phyloP scores from a whole-genome alignment of 2,329 filamentous ascomycete genomes.

The Ambrosiella beaveri region DNA sequence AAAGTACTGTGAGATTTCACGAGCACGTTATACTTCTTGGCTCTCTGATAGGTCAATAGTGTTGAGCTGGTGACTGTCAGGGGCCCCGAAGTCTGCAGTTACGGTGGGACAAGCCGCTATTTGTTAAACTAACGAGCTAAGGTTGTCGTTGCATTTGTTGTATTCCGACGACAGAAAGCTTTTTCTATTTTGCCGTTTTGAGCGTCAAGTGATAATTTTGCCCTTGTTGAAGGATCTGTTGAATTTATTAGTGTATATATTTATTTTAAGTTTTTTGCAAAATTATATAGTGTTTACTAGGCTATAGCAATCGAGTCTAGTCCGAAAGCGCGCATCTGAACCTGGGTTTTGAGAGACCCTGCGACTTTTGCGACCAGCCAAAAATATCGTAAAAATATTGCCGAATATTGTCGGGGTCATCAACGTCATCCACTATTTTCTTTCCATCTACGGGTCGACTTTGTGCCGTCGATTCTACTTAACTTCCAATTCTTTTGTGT shows the following conservation, averaged over 20 bases:
- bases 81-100: background rate
- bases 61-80: background rate
- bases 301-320: background rate
- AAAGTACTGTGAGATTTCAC: background rate
- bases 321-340: background rate
- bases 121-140: background rate
- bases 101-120: background rate
- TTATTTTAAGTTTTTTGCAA: too few relatives aligned
- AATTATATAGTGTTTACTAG: background rate
- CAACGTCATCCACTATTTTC: background rate
- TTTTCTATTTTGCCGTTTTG: background rate
- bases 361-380: background rate
- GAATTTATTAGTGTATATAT: too few relatives aligned
- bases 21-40: conserved; percentile 5
- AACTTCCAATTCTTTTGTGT: too few relatives aligned
- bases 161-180: background rate
- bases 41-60: conserved; percentile 2
- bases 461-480: background rate
- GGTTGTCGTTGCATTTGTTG: background rate
- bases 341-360: background rate
- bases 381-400: too few relatives aligned
- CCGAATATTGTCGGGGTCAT: background rate
- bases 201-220: too few relatives aligned
- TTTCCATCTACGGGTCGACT: background rate
- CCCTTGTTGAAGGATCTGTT: too few relatives aligned